Evolutionary conservation across 2,329 filamentous ascomycete genomes (phyloP).

Genomic region (Dactylellina parvicollis): DNA sequence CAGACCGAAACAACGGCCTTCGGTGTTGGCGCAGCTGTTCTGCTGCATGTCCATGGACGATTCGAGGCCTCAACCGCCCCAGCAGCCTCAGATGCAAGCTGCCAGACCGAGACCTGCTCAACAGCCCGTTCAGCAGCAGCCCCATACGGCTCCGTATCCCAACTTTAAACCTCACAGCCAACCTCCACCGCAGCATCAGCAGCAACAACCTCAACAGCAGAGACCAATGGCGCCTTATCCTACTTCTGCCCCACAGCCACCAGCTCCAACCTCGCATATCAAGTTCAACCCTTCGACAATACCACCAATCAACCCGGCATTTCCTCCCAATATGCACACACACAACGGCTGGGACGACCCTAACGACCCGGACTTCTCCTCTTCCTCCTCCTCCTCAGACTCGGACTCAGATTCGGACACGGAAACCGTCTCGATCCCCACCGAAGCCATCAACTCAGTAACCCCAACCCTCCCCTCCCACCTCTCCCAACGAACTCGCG

Average conservation of each 20-base stretch:
- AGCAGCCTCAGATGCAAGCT: slow-evolving; percentile 39
- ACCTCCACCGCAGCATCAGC: slow-evolving; percentile 13
- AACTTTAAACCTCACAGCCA: slow-evolving; percentile 20
- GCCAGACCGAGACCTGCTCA: slow-evolving; percentile 12
- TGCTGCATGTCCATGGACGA: slow-evolving; percentile 41
- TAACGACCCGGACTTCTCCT: slow-evolving; percentile 9
- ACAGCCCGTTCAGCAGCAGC: slow-evolving; percentile 14
- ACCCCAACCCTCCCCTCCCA: slow-evolving; percentile 36
- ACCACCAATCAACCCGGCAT: slow-evolving; percentile 8
- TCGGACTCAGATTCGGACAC: slow-evolving; percentile 30
- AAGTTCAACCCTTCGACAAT: background rate
- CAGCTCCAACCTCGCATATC: background rate
- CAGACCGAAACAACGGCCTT: slow-evolving; percentile 32
- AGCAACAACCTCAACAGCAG: background rate
- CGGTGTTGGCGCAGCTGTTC: slow-evolving; percentile 36
- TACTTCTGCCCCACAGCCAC: background rate
- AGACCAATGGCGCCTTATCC: background rate
- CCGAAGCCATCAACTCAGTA: slow-evolving; percentile 16
- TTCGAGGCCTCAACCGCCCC: slow-evolving; percentile 8
- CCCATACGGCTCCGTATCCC: slow-evolving; percentile 20
- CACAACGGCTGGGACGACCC: slow-evolving; percentile 42
- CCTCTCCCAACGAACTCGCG: slow-evolving; percentile 37
- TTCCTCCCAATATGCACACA: slow-evolving; percentile 38
- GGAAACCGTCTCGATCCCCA: slow-evolving; percentile 21
- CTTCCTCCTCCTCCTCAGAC: slow-evolving; percentile 20